phyloP scores from a whole-genome alignment of 169 alveolate genomes.

The Perkinsus olseni region DNA sequence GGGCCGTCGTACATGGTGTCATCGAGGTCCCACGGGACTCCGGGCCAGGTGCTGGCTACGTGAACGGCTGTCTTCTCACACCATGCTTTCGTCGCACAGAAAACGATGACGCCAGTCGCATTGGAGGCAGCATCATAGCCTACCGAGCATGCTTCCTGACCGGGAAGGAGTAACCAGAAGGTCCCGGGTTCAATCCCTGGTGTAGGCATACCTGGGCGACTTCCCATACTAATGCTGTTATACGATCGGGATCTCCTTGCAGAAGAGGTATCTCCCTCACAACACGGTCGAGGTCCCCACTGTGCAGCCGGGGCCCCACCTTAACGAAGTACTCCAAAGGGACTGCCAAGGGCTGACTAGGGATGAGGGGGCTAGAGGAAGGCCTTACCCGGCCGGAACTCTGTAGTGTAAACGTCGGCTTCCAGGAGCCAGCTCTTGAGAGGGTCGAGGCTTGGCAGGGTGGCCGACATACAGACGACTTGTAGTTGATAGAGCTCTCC shows the following conservation, averaged over 20 bases:
- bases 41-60: neutral
- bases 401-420: constrained; percentile 41
- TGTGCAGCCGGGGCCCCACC: neutral
- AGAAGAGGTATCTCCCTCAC: neutral
- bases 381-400: constrained; percentile 36
- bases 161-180: neutral
- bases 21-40: neutral
- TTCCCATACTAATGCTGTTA: neutral
- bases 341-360: constrained; percentile 2
- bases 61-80: neutral
- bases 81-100: neutral
- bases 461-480: constrained; percentile 57
- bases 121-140: neutral
- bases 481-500: constrained; percentile 19
- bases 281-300: neutral
- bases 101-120: neutral
- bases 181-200: neutral
- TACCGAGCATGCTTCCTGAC: neutral
- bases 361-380: neutral
- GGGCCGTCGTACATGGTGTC: neutral
- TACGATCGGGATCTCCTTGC: neutral
- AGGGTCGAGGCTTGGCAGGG: constrained; percentile 50
- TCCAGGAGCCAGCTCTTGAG: constrained; percentile 45
- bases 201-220: neutral
- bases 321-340: constrained; percentile 26